Evolutionary conservation across 495 filamentous ascomycete species (phyloP).

Genomic region (Stereocaulon alpinum): DNA sequence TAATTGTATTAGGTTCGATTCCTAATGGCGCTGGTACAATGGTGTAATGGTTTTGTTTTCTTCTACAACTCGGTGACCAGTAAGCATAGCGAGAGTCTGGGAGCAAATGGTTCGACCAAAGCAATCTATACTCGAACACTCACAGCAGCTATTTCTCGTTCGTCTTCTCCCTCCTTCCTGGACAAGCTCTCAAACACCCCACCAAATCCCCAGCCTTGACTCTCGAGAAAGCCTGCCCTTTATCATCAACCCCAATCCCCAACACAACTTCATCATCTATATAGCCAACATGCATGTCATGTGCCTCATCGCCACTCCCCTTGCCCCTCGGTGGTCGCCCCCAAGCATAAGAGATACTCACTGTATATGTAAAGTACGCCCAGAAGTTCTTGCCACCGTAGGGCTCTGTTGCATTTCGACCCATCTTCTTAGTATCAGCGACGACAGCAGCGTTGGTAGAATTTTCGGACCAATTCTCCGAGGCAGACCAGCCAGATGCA

Average conservation of each 20-base stretch:
- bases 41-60: too few relatives aligned
- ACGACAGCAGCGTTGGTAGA: constrained; percentile 6
- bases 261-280: constrained; percentile 33
- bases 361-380: constrained; percentile 34
- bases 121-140: not conserved
- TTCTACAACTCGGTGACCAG: too few relatives aligned
- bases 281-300: constrained; percentile 29
- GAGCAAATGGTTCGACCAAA: too few relatives aligned
- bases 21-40: too few relatives aligned
- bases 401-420: constrained; percentile 16
- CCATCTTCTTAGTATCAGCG: constrained; percentile 9
- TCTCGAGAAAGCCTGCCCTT: constrained; percentile 26
- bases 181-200: constrained; percentile 30
- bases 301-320: constrained; percentile 20
- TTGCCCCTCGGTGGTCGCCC: constrained; percentile 18
- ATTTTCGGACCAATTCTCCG: constrained; percentile 30
- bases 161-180: constrained; percentile 13
- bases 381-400: constrained; percentile 23
- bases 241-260: constrained; percentile 31
- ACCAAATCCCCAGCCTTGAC: constrained; percentile 28
- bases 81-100: too few relatives aligned
- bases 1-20: too few relatives aligned
- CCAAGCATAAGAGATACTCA: constrained; percentile 32
- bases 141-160: not conserved
- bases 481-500: constrained; percentile 26